Evolutionary conservation across 2,329 filamentous ascomycete species (phyloP).

Genomic region (Podosphaera xanthii): DNA sequence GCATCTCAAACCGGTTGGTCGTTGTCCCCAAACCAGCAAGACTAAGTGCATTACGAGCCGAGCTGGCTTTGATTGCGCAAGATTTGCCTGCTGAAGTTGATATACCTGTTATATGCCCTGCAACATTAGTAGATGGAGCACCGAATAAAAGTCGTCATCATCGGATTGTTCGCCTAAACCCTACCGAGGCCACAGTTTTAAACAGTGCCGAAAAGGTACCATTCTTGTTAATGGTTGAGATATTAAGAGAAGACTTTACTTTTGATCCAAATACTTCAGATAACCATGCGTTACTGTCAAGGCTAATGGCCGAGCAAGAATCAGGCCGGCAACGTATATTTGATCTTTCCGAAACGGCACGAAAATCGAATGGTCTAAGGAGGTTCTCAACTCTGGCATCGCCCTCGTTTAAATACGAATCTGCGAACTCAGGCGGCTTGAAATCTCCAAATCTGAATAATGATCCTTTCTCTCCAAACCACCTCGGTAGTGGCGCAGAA

Average conservation of each 20-base stretch:
- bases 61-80: conserved; percentile 58
- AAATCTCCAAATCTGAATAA: conserved; percentile 34
- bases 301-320: conserved; percentile 32
- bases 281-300: conserved; percentile 41
- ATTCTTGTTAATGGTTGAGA: conserved; percentile 66
- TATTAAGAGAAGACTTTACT: conserved; percentile 59
- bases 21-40: conserved; percentile 62
- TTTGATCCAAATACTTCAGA: conserved; percentile 56
- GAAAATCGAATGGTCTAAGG: conserved; percentile 19
- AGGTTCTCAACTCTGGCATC: not conserved
- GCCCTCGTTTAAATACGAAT: not conserved
- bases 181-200: conserved; percentile 61
- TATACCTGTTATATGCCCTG: conserved; percentile 61
- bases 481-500: conserved; percentile 30
- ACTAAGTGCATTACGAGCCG: conserved; percentile 58
- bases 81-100: conserved; percentile 68
- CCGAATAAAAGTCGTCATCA: conserved; percentile 58
- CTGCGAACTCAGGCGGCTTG: conserved; percentile 19
- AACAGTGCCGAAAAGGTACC: conserved; percentile 77
- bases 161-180: conserved; percentile 62
- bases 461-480: conserved; percentile 21
- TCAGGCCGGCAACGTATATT: conserved; percentile 35
- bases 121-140: conserved; percentile 48
- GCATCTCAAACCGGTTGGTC: conserved; percentile 67
- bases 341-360: conserved; percentile 44